Evolutionary conservation across 306 rosid genomes (phyloP).

Genomic region (Corylus heterophylla): DNA sequence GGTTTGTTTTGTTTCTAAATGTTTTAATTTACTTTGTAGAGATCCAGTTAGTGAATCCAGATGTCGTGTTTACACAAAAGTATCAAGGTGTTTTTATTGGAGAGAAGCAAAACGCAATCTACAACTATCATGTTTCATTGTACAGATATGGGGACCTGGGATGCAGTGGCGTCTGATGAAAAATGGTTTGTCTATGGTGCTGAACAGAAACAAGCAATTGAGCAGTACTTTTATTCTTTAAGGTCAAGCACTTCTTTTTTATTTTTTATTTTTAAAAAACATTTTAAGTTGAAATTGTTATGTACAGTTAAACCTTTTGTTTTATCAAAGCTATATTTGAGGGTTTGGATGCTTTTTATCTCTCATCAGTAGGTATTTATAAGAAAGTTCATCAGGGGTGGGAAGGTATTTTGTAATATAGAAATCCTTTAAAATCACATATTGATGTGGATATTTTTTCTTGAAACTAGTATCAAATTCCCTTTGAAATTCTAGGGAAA

Average conservation of each 20-base stretch:
- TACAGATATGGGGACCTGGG: slow-evolving; percentile 41
- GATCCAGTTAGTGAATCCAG: neutral
- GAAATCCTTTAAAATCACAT: neutral
- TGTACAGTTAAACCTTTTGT: neutral
- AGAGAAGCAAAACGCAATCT: neutral
- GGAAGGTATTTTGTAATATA: neutral
- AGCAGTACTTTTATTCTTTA: slow-evolving; percentile 26
- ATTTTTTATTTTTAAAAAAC: neutral
- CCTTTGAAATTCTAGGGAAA: neutral
- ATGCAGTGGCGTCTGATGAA: slow-evolving; percentile 27
- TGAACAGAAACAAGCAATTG: slow-evolving; percentile 38
- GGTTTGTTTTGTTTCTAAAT: slow-evolving; percentile 26
- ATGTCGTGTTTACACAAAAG: neutral
- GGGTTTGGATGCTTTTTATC: neutral
- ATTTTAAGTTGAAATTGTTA: neutral
- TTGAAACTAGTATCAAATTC: neutral
- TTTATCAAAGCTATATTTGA: neutral
- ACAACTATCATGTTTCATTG: neutral
- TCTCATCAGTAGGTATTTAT: neutral
- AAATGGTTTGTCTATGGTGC: slow-evolving; percentile 36
- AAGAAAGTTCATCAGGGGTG: neutral
- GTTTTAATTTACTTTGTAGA: neutral
- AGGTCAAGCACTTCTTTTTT: slow-evolving; percentile 2
- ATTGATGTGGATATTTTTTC: neutral
- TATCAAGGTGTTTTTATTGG: neutral